These are phyloP conservation scores for Camellia lanceoleosa DNA, from an alignment of 148 eudicot species.

Conservation along the genomic window DNA sequence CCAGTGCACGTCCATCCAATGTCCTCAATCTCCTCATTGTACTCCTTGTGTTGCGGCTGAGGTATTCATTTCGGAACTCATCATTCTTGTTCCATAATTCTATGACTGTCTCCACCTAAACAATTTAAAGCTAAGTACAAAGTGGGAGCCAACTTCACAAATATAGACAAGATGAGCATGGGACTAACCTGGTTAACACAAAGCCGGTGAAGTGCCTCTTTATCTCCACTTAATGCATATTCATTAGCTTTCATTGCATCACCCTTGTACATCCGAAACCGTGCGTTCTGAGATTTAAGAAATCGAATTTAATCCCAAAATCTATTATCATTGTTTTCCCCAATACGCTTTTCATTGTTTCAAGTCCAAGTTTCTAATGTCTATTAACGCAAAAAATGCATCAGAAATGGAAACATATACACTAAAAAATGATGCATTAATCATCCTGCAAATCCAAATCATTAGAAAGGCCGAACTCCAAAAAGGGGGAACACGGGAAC, in stretches of 20 bases:
- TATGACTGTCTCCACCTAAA: slow-evolving; percentile 70
- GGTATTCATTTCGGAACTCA: slow-evolving; percentile 65
- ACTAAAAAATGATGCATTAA: background rate
- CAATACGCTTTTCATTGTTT: background rate
- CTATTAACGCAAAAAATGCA: too few species aligned
- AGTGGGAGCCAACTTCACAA: background rate
- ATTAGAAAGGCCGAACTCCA: background rate
- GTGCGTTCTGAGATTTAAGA: slow-evolving; percentile 48
- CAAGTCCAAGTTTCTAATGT: background rate
- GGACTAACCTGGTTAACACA: slow-evolving; percentile 63
- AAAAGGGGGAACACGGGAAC: background rate
- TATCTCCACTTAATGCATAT: slow-evolving; percentile 48
- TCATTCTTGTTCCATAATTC: slow-evolving; percentile 66
- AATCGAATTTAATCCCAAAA: slow-evolving; percentile 6
- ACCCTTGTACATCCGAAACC: slow-evolving; percentile 61
- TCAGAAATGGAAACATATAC: background rate
- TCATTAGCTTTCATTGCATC: slow-evolving; percentile 46
- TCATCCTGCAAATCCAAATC: background rate
- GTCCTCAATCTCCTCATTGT: slow-evolving; percentile 78
- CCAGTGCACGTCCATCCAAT: slow-evolving; percentile 80
- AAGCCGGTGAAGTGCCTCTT: slow-evolving; percentile 46
- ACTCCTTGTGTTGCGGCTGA: slow-evolving; percentile 59
- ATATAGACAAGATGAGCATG: background rate
- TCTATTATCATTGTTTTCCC: background rate
- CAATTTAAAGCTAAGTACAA: slow-evolving; percentile 8